A percentile compares a stretch with the other conserved stretches of the same genome.
Conservation (phyloP, 306 rosid genomes). For the Corylus avellana region DNA sequence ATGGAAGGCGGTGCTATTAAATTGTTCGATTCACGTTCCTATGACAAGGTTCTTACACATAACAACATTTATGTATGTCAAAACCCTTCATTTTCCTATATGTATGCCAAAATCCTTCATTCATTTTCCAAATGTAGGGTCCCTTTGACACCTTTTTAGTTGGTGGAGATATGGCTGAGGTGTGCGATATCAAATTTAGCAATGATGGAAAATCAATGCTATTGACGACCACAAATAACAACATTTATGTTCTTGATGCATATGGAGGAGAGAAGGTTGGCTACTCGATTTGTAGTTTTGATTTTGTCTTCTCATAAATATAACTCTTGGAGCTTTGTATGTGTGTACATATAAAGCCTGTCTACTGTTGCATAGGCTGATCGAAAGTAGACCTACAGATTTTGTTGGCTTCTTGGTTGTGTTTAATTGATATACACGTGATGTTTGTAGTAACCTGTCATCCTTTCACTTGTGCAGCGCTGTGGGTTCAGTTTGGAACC, state of each 20-base stretch:
- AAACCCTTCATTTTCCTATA: slow-evolving; percentile 10
- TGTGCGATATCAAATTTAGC: slow-evolving; percentile 95
- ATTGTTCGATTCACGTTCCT: slow-evolving; percentile 92
- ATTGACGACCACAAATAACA: slow-evolving; percentile 82
- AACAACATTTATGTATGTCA: not conserved
- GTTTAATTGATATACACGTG: not conserved
- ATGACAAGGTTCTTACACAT: slow-evolving; percentile 74
- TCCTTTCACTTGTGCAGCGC: slow-evolving; percentile 57
- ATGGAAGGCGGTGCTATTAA: slow-evolving; percentile 99
- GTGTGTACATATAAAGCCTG: not conserved
- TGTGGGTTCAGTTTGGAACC: slow-evolving; percentile 96
- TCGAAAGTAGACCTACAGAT: not conserved
- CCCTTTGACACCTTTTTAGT: slow-evolving; percentile 97
- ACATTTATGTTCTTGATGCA: slow-evolving; percentile 91
- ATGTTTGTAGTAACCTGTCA: not conserved
- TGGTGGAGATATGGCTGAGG: slow-evolving; percentile 97
- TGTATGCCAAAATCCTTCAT: slow-evolving; percentile 26
- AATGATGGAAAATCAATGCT: slow-evolving; percentile 97
- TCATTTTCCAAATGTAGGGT: slow-evolving; percentile 57
- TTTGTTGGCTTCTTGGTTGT: not conserved
- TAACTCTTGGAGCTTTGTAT: not conserved
- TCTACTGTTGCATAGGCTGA: not conserved
- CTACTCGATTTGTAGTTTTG: slow-evolving; percentile 15
- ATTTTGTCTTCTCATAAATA: not conserved
- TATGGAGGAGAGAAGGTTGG: slow-evolving; percentile 92